Percentiles rank a stretch among this genome's conserved stretches.
Evolutionary conservation across 495 filamentous ascomycete genomes (phyloP).

Genomic region (Penicillium paxilli): DNA sequence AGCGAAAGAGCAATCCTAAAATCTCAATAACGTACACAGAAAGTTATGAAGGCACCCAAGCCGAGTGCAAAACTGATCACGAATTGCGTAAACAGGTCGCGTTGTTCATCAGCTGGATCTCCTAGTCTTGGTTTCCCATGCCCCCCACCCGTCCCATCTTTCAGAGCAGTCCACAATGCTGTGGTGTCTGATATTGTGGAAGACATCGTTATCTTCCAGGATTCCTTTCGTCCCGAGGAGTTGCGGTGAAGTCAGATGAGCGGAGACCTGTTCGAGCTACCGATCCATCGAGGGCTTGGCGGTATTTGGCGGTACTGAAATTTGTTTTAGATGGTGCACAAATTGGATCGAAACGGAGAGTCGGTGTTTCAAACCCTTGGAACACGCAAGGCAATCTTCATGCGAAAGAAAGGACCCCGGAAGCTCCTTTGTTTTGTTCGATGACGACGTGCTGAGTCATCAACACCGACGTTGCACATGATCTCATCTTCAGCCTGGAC

Average conservation of each 20-base stretch:
- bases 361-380: no score
- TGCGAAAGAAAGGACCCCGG: neutral
- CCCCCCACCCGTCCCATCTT: conserved; percentile 18
- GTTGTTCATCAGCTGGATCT: conserved; percentile 38
- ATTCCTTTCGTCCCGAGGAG: conserved; percentile 22
- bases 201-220: conserved; percentile 30
- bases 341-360: no score
- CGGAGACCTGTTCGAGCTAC: conserved; percentile 9
- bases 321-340: no score
- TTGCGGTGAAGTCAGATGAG: conserved; percentile 3
- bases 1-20: neutral
- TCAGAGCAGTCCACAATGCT: conserved; percentile 25
- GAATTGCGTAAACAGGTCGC: conserved; percentile 60
- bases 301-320: neutral
- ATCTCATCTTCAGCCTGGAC: no score
- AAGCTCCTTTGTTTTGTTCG: conserved; percentile 2
- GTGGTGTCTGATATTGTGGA: conserved; percentile 29
- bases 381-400: neutral
- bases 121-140: conserved; percentile 27
- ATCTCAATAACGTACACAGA: conserved; percentile 53
- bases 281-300: conserved; percentile 18
- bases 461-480: neutral
- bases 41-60: conserved; percentile 58
- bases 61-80: conserved; percentile 59
- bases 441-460: conserved; percentile 1